These are phyloP conservation scores for Hanseniaspora gamundiae DNA, from an alignment of 1,139 yeast species.

Conservation along the genomic window DNA sequence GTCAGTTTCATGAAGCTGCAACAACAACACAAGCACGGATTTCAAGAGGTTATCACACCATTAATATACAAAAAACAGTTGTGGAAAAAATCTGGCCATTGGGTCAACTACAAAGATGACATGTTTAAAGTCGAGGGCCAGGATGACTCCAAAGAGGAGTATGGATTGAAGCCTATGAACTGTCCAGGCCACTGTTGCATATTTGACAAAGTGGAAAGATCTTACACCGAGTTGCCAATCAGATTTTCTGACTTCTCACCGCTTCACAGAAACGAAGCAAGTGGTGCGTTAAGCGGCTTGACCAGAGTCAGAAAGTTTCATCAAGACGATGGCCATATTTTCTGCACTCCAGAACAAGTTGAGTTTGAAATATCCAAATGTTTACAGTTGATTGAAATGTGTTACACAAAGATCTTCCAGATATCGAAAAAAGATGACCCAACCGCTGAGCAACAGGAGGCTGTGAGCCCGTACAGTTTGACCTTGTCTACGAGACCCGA, in stretches of 20 bases:
- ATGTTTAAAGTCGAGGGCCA: slow-evolving; percentile 62
- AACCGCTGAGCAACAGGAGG: not conserved
- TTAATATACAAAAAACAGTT: slow-evolving; percentile 71
- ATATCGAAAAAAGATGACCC: slow-evolving; percentile 27
- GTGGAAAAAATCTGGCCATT: slow-evolving; percentile 92
- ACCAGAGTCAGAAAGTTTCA: slow-evolving; percentile 95
- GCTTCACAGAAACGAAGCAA: slow-evolving; percentile 86
- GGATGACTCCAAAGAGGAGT: slow-evolving; percentile 39
- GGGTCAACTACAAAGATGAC: slow-evolving; percentile 90
- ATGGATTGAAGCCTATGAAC: slow-evolving; percentile 93
- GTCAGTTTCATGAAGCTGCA: slow-evolving; percentile 74
- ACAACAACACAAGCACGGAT: slow-evolving; percentile 66
- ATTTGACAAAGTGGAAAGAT: slow-evolving; percentile 69
- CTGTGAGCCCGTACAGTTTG: slow-evolving; percentile 40
- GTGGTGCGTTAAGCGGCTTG: slow-evolving; percentile 88
- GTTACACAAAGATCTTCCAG: slow-evolving; percentile 64
- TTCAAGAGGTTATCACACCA: slow-evolving; percentile 89
- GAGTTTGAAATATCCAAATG: slow-evolving; percentile 66
- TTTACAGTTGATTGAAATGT: slow-evolving; percentile 60
- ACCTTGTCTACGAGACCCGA: slow-evolving; percentile 85
- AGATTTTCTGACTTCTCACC: slow-evolving; percentile 89
- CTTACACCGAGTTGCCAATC: slow-evolving; percentile 82
- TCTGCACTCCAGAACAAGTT: slow-evolving; percentile 77
- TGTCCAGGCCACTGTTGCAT: slow-evolving; percentile 96
- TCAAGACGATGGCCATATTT: slow-evolving; percentile 97